Base-by-base conservation (phyloP, 106 monocot species). In the Posidonia australis region DNA sequence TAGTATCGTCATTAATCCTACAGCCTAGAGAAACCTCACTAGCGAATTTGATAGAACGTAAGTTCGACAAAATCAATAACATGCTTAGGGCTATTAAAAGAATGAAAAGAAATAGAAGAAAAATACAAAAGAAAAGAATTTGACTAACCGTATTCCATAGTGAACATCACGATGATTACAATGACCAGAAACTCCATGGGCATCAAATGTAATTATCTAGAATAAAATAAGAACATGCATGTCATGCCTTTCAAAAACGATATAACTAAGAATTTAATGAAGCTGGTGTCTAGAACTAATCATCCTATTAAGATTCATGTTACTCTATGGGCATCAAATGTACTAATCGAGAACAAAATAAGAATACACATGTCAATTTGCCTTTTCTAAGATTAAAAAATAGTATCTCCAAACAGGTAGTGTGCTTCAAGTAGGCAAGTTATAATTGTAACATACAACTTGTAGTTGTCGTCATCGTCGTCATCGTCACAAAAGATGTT, bases 111-210 rank as follows among this genome's bases (percentile, higher is more conserved):
- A 61, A 30, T n/a, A 5, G 30, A 42, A 41, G 22, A 22, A 36
- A 20, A n/a, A 21, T 51, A 23, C 46, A 49, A 18, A 60, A 23
- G 51, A n/a, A 20, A 30, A 65, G 13, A 71, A 53, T 25, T 26
- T 9, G 70, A 83, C 84, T 77, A 66, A 93, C 93, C 88, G 59
- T 49, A 89, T 47, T 66, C 85, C 88, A 81, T 77, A 79, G 73
- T 86, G 82, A 67, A 93, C 83, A 81, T 83, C 89, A 68, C 77
- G 30, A 27, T 93, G 93, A 81, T 93, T 93, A 64, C 76, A 83
- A 79, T 93, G 93, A 21, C 86, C 83, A 14, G 93, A 93, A 46
- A 93, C 81, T 72, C 93, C 93, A 69, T 66, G 73, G 14, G 54
- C 75, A 68, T 93, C 93, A 79, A 93, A 93, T 30, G 89, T 83